phyloP scores from a whole-genome alignment of 148 eudicot species.

The Agrostemma githago region DNA sequence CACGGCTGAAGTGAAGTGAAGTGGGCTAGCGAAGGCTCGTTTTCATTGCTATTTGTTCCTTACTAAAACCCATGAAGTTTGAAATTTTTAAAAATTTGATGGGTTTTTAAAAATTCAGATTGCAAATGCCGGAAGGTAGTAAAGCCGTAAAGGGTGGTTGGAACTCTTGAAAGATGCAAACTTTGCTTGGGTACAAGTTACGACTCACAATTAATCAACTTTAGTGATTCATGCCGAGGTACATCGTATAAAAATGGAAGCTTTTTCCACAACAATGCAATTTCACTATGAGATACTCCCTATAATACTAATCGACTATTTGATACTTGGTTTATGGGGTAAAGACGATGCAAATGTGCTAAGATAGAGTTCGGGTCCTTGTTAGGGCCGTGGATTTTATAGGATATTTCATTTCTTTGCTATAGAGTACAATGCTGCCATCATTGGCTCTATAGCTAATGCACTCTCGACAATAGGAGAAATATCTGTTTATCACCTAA shows the following conservation, averaged over 20 bases:
- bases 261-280: background rate
- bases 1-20: background rate
- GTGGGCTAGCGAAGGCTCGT: background rate
- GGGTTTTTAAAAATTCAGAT: background rate
- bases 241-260: slow-evolving; percentile 3
- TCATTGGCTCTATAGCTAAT: background rate
- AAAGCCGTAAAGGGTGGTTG: background rate
- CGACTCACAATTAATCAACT: background rate
- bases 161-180: background rate
- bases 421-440: background rate
- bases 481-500: background rate
- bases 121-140: background rate
- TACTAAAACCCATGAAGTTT: background rate
- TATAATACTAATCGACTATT: background rate
- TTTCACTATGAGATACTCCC: too few relatives aligned
- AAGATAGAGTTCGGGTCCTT: background rate
- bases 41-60: background rate
- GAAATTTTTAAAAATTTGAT: background rate
- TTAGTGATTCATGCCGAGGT: background rate
- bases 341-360: background rate
- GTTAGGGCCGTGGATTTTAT: background rate
- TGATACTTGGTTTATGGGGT: background rate
- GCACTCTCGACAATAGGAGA: background rate
- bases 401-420: background rate
- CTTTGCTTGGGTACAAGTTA: background rate